phyloP scores from a whole-genome alignment of 805 yeast genomes.

The Alloascoidea africana region DNA sequence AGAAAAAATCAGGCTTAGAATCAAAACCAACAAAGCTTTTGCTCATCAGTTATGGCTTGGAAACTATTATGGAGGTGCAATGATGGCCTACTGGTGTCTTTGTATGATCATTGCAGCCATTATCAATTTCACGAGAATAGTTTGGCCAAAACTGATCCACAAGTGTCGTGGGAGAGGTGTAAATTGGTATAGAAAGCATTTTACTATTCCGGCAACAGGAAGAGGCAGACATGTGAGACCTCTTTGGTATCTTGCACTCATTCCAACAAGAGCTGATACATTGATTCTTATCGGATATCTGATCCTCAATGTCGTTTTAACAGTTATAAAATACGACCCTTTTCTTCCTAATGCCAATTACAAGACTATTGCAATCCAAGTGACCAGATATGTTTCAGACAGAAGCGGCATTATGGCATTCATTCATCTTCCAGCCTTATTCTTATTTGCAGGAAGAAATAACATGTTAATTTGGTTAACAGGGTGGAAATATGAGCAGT shows the following conservation, averaged over 20 bases:
- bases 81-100: conserved; percentile 6
- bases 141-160: conserved; percentile 8
- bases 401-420: too few species aligned
- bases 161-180: conserved; percentile 5
- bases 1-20: conserved; percentile 5
- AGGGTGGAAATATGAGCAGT: conserved; percentile 47
- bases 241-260: conserved; percentile 7
- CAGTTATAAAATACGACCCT: conserved; percentile 10
- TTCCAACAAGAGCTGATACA: conserved; percentile 26
- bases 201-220: conserved; percentile 16
- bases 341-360: conserved; percentile 2
- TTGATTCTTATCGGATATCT: conserved; percentile 19
- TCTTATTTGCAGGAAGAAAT: conserved; percentile 58
- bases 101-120: conserved; percentile 6
- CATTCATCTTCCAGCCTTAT: too few species aligned
- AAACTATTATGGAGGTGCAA: conserved; percentile 6
- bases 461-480: conserved; percentile 47
- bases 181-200: conserved; percentile 8
- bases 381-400: conserved; percentile 4
- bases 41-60: too few species aligned
- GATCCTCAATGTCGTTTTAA: conserved; percentile 16
- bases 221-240: conserved; percentile 12
- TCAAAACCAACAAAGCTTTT: not conserved
- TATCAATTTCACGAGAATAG: conserved; percentile 7
- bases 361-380: not conserved